A percentile compares a stretch with the other conserved stretches of the same genome.
Conservation (phyloP, 2,329 filamentous ascomycete genomes). For the Sclerotinia trifoliorum region DNA sequence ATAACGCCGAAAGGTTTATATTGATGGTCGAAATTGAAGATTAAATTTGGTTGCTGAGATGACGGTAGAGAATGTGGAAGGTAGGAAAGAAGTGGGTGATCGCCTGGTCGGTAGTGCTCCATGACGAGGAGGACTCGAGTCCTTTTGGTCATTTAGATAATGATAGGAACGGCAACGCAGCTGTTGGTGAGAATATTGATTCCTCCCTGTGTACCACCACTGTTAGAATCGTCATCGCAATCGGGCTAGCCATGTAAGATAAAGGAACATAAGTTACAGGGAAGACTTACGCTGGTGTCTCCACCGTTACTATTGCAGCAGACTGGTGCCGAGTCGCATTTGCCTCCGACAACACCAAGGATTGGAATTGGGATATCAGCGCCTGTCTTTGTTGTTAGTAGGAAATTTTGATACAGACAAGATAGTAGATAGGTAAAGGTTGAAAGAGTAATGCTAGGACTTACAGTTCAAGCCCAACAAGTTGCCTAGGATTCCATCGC, state of each 20-base stretch:
- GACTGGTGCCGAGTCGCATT: neutral
- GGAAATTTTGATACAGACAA: neutral
- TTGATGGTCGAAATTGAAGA: neutral
- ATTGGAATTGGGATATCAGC: neutral
- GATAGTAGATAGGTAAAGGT: neutral
- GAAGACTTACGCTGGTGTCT: neutral
- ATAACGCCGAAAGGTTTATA: neutral
- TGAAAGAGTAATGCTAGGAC: neutral
- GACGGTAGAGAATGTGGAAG: neutral
- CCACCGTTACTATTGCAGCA: neutral
- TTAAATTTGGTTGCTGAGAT: neutral
- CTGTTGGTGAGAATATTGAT: neutral
- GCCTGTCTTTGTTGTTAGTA: neutral
- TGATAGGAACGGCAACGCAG: neutral
- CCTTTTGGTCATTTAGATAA: neutral
- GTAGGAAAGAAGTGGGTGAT: neutral
- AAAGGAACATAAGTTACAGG: neutral
- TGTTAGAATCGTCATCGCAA: slow-evolving; percentile 16
- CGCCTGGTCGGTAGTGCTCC: neutral
- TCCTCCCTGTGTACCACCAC: neutral
- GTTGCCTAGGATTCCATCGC: neutral
- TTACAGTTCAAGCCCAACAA: neutral
- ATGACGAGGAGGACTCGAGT: neutral
- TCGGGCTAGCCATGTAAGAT: slow-evolving; percentile 18
- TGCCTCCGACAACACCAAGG: neutral